phyloP scores from a whole-genome alignment of 2,329 filamentous ascomycete species.

The Beauveria australis region DNA sequence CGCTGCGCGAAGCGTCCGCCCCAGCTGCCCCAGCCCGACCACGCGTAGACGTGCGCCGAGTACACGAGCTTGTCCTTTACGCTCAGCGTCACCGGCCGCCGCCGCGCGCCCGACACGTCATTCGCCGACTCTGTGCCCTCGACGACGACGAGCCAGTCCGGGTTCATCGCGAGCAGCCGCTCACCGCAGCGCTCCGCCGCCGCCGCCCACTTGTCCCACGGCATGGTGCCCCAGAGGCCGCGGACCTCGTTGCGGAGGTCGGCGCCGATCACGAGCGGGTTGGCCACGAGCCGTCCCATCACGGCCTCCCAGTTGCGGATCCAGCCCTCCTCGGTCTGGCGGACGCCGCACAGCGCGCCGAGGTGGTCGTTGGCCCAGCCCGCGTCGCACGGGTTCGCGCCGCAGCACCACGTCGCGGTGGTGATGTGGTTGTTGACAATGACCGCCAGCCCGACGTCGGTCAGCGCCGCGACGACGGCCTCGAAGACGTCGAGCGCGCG shows the following conservation, averaged over 20 bases:
- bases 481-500: constrained; percentile 54
- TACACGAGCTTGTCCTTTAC: constrained; percentile 52
- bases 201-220: constrained; percentile 55
- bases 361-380: constrained; percentile 60
- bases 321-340: constrained; percentile 58
- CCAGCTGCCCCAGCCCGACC: constrained; percentile 60
- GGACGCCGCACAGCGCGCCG: constrained; percentile 49
- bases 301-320: constrained; percentile 58
- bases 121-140: constrained; percentile 62
- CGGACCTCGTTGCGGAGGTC: constrained; percentile 64
- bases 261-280: constrained; percentile 55
- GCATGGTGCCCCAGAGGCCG: constrained; percentile 61
- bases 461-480: constrained; percentile 50
- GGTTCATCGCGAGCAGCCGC: constrained; percentile 48
- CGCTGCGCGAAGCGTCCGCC: constrained; percentile 53
- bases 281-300: constrained; percentile 50
- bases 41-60: constrained; percentile 60
- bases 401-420: constrained; percentile 60
- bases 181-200: constrained; percentile 58
- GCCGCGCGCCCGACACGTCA: constrained; percentile 48
- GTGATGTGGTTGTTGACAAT: constrained; percentile 67
- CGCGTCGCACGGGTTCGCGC: constrained; percentile 58
- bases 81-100: constrained; percentile 50
- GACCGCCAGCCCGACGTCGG: constrained; percentile 53
- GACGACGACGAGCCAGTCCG: constrained; percentile 59